Evolutionary conservation across 768 basidiomycete species (phyloP), one percentile per base, ranked within the genome.

Genomic region (Lactarius psammicola): DNA sequence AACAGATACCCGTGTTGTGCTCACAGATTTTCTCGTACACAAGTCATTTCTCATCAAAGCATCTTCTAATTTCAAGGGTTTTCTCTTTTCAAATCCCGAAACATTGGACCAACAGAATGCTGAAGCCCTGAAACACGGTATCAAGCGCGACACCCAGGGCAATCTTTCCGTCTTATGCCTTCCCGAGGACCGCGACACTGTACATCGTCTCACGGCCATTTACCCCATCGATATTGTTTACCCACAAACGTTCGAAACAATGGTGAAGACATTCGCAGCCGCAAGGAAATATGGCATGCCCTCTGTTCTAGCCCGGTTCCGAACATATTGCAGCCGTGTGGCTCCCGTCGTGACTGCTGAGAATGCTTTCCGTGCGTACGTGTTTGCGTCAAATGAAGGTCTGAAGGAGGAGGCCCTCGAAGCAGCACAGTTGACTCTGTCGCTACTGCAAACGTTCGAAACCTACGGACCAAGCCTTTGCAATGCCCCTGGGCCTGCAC

Each of bases 191-290:
- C 31, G 49, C 23, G 61, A 66, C 11, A 66, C 65, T 23, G 3
- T 66, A 4, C 65, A 66, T 17, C 36, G 56, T 42, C 62, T 65
- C n/a, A 58, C 65, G 3, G 44, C 42, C 51, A 55, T 65, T 26
- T 65, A 67, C 66, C 63, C 63, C 2, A 49, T 46, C 49, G 51
- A 62, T 20, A 30, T 66, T n/a, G 46, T 36, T 30, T 44, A 58
- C 36, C 63, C 66, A 13, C 56, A 15, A 17, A 56, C 66, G 4
- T 28, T 59, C n/a, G 63, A 67, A 18, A 7, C 28, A 15, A 17
- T 38, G 20, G 8, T 65, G 28, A 57, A 31, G 34, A 61, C 30
- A 23, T 49, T 2, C 38, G 46, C 56, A 5, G 53, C 59, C 36
- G 20, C 65, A 17, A 49, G 30, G 36, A 66, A 62, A 28, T 57